Evolutionary conservation across 768 basidiomycete species (phyloP).

Genomic region (Termitomyces sp.): DNA sequence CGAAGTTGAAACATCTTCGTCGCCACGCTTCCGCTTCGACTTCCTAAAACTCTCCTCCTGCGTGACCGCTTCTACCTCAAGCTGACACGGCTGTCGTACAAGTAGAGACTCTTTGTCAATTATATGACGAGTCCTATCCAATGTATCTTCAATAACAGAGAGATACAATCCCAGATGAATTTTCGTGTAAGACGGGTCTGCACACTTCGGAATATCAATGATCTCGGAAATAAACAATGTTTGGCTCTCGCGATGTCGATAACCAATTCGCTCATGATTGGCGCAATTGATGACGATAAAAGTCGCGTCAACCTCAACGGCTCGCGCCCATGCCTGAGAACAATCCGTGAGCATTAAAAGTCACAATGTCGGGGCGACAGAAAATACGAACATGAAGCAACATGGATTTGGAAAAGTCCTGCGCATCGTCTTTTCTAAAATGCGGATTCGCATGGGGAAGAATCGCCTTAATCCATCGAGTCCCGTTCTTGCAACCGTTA

Average conservation of each 20-base stretch:
- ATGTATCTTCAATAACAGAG: constrained; percentile 10
- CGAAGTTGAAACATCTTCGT: background rate
- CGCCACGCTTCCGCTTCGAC: background rate
- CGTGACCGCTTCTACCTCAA: background rate
- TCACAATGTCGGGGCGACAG: background rate
- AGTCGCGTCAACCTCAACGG: constrained; percentile 9
- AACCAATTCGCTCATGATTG: constrained; percentile 14
- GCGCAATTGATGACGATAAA: constrained; percentile 15
- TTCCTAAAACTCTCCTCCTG: background rate
- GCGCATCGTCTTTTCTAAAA: background rate
- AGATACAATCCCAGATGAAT: constrained; percentile 14
- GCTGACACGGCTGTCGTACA: background rate
- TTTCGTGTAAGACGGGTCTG: constrained; percentile 12
- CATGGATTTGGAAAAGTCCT: background rate
- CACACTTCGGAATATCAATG: constrained; percentile 6
- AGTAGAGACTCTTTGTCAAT: background rate
- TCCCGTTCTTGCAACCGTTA: background rate
- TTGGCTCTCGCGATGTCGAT: constrained; percentile 13
- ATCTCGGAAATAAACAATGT: constrained; percentile 15
- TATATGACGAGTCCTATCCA: constrained; percentile 7
- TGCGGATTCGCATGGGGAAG: background rate
- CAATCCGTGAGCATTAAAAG: background rate
- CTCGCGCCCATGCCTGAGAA: constrained; percentile 14
- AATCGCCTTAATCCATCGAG: background rate
- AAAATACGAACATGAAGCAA: constrained; percentile 1